Evolutionary conservation across 2,329 filamentous ascomycete species (phyloP), one percentile per base, ranked within the genome.

Genomic region (Fusarium succisae): DNA sequence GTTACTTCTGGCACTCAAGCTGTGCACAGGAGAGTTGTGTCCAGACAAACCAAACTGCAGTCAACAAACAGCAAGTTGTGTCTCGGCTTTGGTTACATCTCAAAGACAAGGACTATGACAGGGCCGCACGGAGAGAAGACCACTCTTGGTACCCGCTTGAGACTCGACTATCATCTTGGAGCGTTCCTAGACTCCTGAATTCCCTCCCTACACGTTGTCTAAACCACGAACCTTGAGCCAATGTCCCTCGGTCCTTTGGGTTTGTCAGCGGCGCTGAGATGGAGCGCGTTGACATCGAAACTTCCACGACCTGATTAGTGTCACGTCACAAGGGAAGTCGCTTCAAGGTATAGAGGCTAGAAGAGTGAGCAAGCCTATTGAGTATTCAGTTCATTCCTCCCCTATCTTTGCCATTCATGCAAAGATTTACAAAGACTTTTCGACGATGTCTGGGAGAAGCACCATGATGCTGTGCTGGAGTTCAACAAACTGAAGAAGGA

Each of bases 81-180:
- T 20, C 18, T 50, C 1, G 11, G 15, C 8, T 32, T 50, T 6
- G 8, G 22, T 13, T 18, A 10, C 1, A 13, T 32, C 28, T 18
- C 22, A 13, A 11, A 18, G 47, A 32, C 28, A 18, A 8, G 1
- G 28, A 32, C 3, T 50, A 13, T 3, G 17, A 50, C 28, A 1
- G 22, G 28, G 15, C 8, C 5, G 15, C 8, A 13, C 18, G 20
- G 15, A 10, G 47, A n/a, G 15, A 1, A 18, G 28, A 18, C 8
- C 28, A n/a, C 22, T 32, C 47, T 7, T 13, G 15, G 17, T 15
- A 12, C 11, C 26, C 20, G 1, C 17, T 2, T 9, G 14, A 15
- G 32, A 35, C 14, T 35, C 1, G 7, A 3, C 5, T 4, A 6
- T 26, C 1, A 45, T 6, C 11, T 17, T 13, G 10, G 5, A 13